Evolutionary conservation across 331 rosid species (phyloP), one percentile per base, ranked within the genome.

Genomic region (Pyrus hybrid): DNA sequence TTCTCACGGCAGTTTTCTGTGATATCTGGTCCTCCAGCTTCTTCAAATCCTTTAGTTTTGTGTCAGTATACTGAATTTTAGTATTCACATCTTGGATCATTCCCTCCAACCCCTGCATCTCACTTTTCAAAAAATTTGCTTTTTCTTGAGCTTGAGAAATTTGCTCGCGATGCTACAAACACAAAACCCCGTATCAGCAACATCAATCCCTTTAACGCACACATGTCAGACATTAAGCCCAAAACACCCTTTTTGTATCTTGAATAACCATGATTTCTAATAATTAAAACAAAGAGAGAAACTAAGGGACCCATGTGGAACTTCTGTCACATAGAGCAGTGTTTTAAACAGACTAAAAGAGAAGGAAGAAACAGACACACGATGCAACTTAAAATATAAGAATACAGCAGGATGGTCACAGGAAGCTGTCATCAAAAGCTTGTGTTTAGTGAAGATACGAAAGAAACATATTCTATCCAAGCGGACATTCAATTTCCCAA

Each of bases 81-180:
- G 79, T 41, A 70, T 90, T 90, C 77, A 92, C 43, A 72, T 87
- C 85, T 79, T 79, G 79, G 67, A 92, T 84, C 83, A 82, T 87
- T 63, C 78, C 88, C 70, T 88, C 97, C 84, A 93, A 80, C 74
- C 90, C 91, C 68, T 86, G 84, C 80, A 91, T 82, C 80, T 88
- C 93, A 63, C 68, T 74, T 80, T 85, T 84, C 67, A 84, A 67
- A 49, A 88, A 74, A 76, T 90, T 90, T 69, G 90, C 83, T 85
- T 85, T 88, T 84, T 92, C 95, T 71, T 90, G 88, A 89, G 90
- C 97, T 30, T 91, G 91, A 78, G 85, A 76, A 73, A 94, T 88
- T 89, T 93, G 85, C 86, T 91, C 96, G 71, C 99, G 93, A 51
- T 86, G 95, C 99, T 94, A 80, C 35, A 86, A 70, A n/a, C 37